Percentiles rank a stretch among this genome's conserved stretches.
Evolutionary conservation across 257 asterid genomes (phyloP).

Genomic region (Penstemon barbatus): DNA sequence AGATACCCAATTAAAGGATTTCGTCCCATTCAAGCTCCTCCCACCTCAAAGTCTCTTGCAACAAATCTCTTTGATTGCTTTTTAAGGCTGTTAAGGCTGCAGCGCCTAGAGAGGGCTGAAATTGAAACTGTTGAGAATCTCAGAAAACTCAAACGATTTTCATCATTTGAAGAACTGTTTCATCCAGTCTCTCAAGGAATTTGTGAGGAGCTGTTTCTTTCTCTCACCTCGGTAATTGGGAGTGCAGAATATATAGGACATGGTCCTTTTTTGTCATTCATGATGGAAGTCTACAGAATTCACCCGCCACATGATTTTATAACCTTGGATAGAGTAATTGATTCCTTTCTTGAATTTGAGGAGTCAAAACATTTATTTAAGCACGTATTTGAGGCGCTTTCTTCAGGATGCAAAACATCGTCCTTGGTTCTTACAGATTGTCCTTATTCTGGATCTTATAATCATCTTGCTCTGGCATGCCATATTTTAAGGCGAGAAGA

Average conservation of each 20-base stretch:
- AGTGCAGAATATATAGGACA: constrained; percentile 62
- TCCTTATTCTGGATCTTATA: constrained; percentile 94
- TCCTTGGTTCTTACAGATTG: constrained; percentile 70
- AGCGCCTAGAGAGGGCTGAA: constrained; percentile 55
- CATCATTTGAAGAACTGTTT: constrained; percentile 64
- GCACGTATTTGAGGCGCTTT: constrained; percentile 68
- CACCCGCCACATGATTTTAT: constrained; percentile 84
- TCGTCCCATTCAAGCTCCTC: constrained; percentile 80
- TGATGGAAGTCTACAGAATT: constrained; percentile 62
- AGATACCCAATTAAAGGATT: constrained; percentile 76
- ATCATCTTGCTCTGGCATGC: constrained; percentile 79
- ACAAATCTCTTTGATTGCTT: constrained; percentile 65
- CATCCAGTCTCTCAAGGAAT: constrained; percentile 73
- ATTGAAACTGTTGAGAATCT: constrained; percentile 66
- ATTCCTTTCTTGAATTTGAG: constrained; percentile 63
- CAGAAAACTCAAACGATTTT: constrained; percentile 77
- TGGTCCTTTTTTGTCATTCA: constrained; percentile 76
- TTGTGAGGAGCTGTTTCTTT: constrained; percentile 61
- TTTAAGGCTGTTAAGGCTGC: constrained; percentile 69
- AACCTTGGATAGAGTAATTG: constrained; percentile 74
- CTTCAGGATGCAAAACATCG: constrained; percentile 78
- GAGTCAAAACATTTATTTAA: constrained; percentile 58
- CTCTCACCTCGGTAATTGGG: constrained; percentile 46
- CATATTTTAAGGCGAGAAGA: constrained; percentile 82
- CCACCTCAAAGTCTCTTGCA: constrained; percentile 44